These are phyloP conservation scores for Solanum hybrid DNA, from an alignment of 305 asterid genomes.

Conservation along the genomic window DNA sequence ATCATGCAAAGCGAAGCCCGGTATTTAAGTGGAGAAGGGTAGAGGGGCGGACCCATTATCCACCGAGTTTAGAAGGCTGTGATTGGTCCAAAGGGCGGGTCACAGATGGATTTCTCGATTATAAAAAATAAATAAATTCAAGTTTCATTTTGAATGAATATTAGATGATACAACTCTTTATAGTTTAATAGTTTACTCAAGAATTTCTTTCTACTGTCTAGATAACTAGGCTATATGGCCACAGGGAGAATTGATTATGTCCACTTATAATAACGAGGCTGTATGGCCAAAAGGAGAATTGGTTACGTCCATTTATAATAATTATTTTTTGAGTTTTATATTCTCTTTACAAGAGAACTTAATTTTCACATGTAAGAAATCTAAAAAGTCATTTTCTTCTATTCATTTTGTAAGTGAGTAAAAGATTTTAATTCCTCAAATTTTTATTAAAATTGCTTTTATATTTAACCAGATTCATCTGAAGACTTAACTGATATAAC, in stretches of 20 bases:
- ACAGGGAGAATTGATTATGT: not conserved
- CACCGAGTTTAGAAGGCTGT: too few species aligned
- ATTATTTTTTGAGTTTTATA: too few species aligned
- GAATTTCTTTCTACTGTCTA: not conserved
- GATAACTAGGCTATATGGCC: not conserved
- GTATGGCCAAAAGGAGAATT: not conserved
- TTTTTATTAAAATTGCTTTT: not conserved
- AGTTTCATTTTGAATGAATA: not conserved
- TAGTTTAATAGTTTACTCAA: not conserved
- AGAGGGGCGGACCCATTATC: too few species aligned
- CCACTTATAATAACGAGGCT: not conserved
- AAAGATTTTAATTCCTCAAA: not conserved
- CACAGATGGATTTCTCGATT: too few species aligned
- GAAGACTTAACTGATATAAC: not conserved
- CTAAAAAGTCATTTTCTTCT: not conserved
- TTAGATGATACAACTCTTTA: not conserved
- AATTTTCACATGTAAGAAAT: not conserved
- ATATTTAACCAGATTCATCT: not conserved
- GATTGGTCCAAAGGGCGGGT: too few species aligned
- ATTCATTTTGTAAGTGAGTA: not conserved
- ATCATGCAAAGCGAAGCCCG: too few species aligned
- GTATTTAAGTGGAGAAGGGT: too few species aligned
- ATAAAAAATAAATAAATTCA: too few species aligned
- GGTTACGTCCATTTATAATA: too few species aligned
- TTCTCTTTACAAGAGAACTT: not conserved